These are phyloP conservation scores for Orbilia oligospora DNA, from an alignment of 2,329 filamentous ascomycete species.

Conservation along the genomic window DNA sequence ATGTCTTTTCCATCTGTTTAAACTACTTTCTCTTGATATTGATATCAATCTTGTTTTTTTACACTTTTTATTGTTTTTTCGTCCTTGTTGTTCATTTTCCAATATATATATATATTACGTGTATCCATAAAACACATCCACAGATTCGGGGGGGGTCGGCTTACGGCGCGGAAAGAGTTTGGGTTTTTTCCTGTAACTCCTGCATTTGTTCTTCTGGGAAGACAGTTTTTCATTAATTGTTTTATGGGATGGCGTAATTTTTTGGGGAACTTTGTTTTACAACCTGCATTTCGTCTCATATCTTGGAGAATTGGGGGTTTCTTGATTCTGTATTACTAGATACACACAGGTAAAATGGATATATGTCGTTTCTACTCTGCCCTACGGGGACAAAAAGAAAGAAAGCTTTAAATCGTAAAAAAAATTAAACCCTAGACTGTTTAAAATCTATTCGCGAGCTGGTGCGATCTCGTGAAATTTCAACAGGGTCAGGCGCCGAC, in stretches of 20 bases:
- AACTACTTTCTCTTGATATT: constrained; percentile 2
- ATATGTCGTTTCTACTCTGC: constrained; percentile 21
- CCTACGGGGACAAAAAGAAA: neutral
- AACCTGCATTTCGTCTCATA: constrained; percentile 31
- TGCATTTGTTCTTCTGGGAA: constrained; percentile 41
- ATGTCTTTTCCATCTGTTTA: neutral
- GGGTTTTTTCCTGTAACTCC: constrained; percentile 21
- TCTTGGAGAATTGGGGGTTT: constrained; percentile 25
- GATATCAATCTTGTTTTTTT: neutral
- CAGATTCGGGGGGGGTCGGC: constrained; percentile 30
- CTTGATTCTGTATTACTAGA: constrained; percentile 53
- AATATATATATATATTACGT: constrained; percentile 40
- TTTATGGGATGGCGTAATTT: constrained; percentile 24
- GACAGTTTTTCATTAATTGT: constrained; percentile 25
- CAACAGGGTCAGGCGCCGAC: constrained; percentile 28
- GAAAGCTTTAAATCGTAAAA: too few relatives aligned
- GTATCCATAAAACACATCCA: constrained; percentile 42
- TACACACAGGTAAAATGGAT: constrained; percentile 26
- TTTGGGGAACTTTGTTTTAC: constrained; percentile 5
- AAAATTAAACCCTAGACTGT: too few relatives aligned
- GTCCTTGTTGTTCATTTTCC: neutral
- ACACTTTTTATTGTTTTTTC: neutral
- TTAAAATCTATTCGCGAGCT: too few relatives aligned
- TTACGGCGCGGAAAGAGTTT: constrained; percentile 22
- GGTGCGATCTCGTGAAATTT: neutral